Base-by-base conservation (phyloP, 257 asterid genomes). In the Primulina tabacum region DNA sequence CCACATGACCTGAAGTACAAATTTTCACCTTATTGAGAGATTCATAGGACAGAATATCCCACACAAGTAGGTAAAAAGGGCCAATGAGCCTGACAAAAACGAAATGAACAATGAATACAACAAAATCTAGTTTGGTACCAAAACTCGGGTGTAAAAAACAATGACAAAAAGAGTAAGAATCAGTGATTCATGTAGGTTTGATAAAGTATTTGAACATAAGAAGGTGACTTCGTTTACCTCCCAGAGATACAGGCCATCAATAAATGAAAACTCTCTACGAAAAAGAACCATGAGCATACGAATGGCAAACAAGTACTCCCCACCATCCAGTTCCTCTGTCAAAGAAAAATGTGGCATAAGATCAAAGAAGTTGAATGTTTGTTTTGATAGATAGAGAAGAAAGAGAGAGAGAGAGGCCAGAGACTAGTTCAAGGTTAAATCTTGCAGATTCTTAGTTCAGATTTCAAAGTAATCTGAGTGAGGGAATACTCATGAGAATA, bases 251-350 rank as follows among this genome's bases (percentile, higher is more conserved):
- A 92, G 72, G 7, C 94, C 89, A 87, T 92, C 98, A 37, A 88
- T 85, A 71, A 90, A 90, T 8, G 97, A 92, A 81, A 92, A 90
- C 78, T 92, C 98, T 77, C 98, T 87, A 72, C 97, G 89, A 47
- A 92, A 92, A 71, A 92, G 89, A 68, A 90, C 97, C 98, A 92
- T 92, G 82, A 90, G 82, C 98, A 92, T 92, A 59, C 98, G 96
- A 77, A 92, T 88, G 60, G 98, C 98, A 71, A 92, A 92, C 67
- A 92, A 80, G 81, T 92, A 92, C 69, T 92, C 96, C 70, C 98
- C 98, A 16, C 97, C 98, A 78, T 90, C 98, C 77, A 92, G 82
- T 69, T 88, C 95, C 96, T 90, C 98, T 92, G 86, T 61, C 75
- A 76, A 75, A 77, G 67, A 67, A 63, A 81, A 77, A 76, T 20